These are phyloP conservation scores for Trichoderma koningii DNA, from an alignment of 2,329 filamentous ascomycete species.

Conservation along the genomic window DNA sequence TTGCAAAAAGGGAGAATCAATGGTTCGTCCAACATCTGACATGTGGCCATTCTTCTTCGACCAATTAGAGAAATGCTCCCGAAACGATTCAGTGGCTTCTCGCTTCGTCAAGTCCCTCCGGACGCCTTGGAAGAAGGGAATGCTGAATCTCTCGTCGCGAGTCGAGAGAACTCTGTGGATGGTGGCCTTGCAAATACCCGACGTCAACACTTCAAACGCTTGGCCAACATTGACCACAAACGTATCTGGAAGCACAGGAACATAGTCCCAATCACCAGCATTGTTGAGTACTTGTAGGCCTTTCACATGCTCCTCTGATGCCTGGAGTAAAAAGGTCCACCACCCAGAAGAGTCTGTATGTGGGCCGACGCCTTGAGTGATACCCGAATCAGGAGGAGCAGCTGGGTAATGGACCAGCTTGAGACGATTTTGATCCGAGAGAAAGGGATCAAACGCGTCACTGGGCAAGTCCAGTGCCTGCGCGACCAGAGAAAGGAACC, in stretches of 20 bases:
- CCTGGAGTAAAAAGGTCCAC: conserved; percentile 66
- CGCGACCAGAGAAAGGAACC: conserved; percentile 59
- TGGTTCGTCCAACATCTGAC: conserved; percentile 40
- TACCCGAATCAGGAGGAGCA: not conserved
- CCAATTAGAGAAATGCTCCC: conserved; percentile 41
- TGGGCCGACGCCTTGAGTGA: conserved; percentile 58
- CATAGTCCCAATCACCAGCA: conserved; percentile 52
- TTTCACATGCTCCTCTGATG: conserved; percentile 51
- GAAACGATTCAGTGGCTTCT: conserved; percentile 45
- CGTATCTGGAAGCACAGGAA: conserved; percentile 49
- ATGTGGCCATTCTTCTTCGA: conserved; percentile 32
- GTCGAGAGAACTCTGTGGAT: conserved; percentile 48
- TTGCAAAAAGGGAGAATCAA: conserved; percentile 54
- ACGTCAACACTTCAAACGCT: conserved; percentile 59
- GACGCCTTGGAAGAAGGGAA: conserved; percentile 55
- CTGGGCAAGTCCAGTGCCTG: conserved; percentile 53
- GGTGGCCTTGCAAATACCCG: conserved; percentile 56
- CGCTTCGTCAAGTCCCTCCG: conserved; percentile 47
- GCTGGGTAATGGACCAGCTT: conserved; percentile 59
- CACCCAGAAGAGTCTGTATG: conserved; percentile 66
- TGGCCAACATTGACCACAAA: conserved; percentile 63
- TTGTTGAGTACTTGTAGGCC: conserved; percentile 56
- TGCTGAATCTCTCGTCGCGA: conserved; percentile 43
- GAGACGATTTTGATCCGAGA: conserved; percentile 60
- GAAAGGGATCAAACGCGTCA: conserved; percentile 54